A percentile compares a stretch with the other conserved stretches of the same genome.
Conservation (phyloP, 148 eudicot species). For the Spergularia marina region DNA sequence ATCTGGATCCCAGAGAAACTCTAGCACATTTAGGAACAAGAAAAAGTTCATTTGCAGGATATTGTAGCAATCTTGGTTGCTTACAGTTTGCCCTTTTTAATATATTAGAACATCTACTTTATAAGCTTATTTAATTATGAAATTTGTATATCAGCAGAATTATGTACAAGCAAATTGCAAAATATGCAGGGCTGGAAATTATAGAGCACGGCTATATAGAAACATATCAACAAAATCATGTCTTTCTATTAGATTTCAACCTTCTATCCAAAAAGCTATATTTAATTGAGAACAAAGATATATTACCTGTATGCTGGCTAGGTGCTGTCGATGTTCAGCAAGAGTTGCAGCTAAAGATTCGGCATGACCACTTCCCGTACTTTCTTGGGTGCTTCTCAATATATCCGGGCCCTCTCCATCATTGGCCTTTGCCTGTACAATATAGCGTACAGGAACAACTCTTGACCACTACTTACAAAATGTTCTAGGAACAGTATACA, state of each 20-base stretch:
- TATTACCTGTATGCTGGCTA: slow-evolving; percentile 90
- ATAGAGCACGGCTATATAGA: not conserved
- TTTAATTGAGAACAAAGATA: not conserved
- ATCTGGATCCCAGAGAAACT: not conserved
- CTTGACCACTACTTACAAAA: not conserved
- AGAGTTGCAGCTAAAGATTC: slow-evolving; percentile 91
- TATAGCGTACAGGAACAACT: slow-evolving; percentile 5
- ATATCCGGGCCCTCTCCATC: slow-evolving; percentile 98
- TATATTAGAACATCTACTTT: not conserved
- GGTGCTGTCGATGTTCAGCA: slow-evolving; percentile 89
- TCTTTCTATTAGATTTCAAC: not conserved
- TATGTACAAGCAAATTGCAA: not conserved
- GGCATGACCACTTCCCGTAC: slow-evolving; percentile 71
- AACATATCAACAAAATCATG: not conserved
- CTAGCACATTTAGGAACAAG: not conserved
- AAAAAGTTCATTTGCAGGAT: not conserved
- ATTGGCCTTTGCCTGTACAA: slow-evolving; percentile 77
- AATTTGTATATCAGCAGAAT: not conserved
- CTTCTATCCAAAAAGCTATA: not conserved
- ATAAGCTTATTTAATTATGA: not conserved
- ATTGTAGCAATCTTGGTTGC: not conserved
- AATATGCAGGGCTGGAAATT: not conserved
- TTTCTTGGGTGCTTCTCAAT: slow-evolving; percentile 68
- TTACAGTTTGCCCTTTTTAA: not conserved
- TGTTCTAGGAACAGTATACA: not conserved